Conservation (phyloP, 352 stramenopile species). For the Phytophthora litchii region DNA sequence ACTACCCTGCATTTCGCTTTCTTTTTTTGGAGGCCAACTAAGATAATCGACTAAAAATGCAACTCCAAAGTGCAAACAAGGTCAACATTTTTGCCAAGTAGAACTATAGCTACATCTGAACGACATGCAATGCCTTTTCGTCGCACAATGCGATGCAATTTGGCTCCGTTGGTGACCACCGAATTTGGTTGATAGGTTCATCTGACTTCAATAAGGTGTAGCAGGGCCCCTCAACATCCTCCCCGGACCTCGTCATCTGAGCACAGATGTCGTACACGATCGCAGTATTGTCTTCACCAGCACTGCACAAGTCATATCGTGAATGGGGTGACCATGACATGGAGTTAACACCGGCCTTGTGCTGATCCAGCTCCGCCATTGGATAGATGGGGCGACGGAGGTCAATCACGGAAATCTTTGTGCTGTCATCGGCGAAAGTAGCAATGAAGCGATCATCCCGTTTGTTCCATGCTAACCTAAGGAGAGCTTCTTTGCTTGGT, state of each 20-base stretch:
- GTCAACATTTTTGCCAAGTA: too few species aligned
- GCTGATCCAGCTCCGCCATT: slow-evolving; percentile 92
- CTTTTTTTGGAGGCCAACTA: too few species aligned
- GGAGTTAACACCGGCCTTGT: slow-evolving; percentile 94
- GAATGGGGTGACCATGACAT: slow-evolving; percentile 96
- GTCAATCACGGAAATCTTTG: slow-evolving; percentile 96
- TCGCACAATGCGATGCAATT: slow-evolving; percentile 97
- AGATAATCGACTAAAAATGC: too few species aligned
- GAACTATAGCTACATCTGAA: slow-evolving; percentile 79
- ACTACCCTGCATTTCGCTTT: too few species aligned
- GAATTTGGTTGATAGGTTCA: slow-evolving; percentile 79
- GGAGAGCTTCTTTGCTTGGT: slow-evolving; percentile 84
- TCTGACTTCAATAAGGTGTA: slow-evolving; percentile 71
- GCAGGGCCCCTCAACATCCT: slow-evolving; percentile 32
- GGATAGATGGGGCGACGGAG: slow-evolving; percentile 91
- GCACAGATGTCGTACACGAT: slow-evolving; percentile 95
- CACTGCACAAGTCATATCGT: slow-evolving; percentile 94
- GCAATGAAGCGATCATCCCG: slow-evolving; percentile 97
- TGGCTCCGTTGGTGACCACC: slow-evolving; percentile 93
- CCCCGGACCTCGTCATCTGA: slow-evolving; percentile 34
- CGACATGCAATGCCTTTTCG: slow-evolving; percentile 95
- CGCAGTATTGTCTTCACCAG: slow-evolving; percentile 94
- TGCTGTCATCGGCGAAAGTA: slow-evolving; percentile 92
- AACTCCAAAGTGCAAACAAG: too few species aligned
- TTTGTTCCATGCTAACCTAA: slow-evolving; percentile 97